phyloP scores from a whole-genome alignment of 192 early-diverging fungal genomes.

The Oehlia diaphana region DNA sequence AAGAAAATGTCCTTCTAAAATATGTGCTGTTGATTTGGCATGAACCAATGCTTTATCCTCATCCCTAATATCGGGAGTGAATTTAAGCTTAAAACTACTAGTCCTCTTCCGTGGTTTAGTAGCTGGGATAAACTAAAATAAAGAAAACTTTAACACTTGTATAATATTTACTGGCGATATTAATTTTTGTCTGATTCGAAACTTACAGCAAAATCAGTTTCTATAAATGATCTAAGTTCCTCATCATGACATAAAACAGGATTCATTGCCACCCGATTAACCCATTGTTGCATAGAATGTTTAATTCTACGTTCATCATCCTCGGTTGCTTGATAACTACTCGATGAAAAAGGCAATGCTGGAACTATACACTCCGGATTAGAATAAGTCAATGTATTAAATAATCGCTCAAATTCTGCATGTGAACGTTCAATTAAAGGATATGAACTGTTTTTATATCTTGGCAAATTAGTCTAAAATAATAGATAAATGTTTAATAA shows the following conservation, averaged over 20 bases:
- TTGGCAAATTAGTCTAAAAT: conserved; percentile 42
- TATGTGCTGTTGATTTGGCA: conserved; percentile 10
- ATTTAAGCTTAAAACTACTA: conserved; percentile 15
- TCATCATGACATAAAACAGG: conserved; percentile 43
- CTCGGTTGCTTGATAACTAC: conserved; percentile 36
- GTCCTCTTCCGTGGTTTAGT: conserved; percentile 38
- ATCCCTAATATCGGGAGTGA: not conserved
- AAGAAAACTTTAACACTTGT: not conserved
- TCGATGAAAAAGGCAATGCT: conserved; percentile 38
- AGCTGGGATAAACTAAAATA: conserved; percentile 39
- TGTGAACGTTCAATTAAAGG: conserved; percentile 39
- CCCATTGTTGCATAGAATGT: conserved; percentile 37
- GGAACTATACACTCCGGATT: conserved; percentile 47
- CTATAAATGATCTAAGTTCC: conserved; percentile 48
- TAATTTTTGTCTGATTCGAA: not conserved
- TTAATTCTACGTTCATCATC: conserved; percentile 31
- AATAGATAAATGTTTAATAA: not conserved
- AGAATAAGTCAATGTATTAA: conserved; percentile 37
- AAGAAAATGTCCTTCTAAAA: conserved; percentile 22
- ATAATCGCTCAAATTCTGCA: conserved; percentile 41
- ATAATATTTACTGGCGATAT: not conserved
- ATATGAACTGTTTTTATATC: conserved; percentile 41
- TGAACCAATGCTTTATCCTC: conserved; percentile 16
- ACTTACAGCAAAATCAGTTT: conserved; percentile 45
- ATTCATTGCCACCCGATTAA: conserved; percentile 39